Evolutionary conservation across 345 rosid species (phyloP), one percentile per base, ranked within the genome.

Genomic region (Camelina hispida): DNA sequence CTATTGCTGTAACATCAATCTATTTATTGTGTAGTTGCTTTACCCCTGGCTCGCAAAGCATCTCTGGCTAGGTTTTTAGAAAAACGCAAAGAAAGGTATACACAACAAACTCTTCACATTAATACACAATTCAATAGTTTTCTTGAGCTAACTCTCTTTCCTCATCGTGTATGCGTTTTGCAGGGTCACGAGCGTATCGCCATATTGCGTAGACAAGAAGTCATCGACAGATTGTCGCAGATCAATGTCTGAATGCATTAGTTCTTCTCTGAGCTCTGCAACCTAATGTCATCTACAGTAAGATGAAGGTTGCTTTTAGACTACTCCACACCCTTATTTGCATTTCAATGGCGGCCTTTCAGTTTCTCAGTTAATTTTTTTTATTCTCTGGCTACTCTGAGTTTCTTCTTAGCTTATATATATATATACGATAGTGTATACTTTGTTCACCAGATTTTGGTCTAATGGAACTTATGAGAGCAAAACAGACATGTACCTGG

Each of bases 41-140:
- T 88, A 71, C 93, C 96, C 43, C 91, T 84, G 82, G 90, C 91
- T 80, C 91, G 91, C 30, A 83, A 90, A 75, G 93, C 96, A 79
- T 88, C 96, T n/a, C 66, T 90, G 78, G 90, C 91, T 80, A 84
- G 91, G 62, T 90, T 90, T 73, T 81, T 90, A 71, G 93, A 87
- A 88, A 90, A 88, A 78, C 91, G 93, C 73, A 90, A 85, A 77
- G 93, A 88, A 73, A 87, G 96, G 96, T 90, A 81, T 23, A 56
- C 70, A 20, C 70, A 20, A 46, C 17, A 17, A 28, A 1, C 4
- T 67, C 46, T 48, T 72, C 44, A 57, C n/a, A 9, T 70, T 4
- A 60, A n/a, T 42, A 46, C 67, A 66, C 51, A 22, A 74, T 13
- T 60, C 68, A 4, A 73, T 7, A 44, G 20, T 68, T 62, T 62